phyloP scores from a whole-genome alignment of 306 rosid genomes.

The Adenanthera pavonina region DNA sequence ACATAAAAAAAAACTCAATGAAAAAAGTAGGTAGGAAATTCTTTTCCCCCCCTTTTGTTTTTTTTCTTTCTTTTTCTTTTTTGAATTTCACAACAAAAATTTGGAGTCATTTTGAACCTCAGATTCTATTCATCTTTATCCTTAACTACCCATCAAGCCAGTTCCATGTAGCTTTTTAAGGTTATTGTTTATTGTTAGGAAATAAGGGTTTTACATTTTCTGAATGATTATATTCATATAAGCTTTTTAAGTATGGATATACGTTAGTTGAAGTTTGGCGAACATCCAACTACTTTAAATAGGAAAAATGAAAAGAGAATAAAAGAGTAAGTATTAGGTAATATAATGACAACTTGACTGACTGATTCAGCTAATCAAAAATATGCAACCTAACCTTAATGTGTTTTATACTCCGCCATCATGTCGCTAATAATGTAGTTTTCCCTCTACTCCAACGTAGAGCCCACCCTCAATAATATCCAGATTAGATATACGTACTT shows the following conservation, averaged over 20 bases:
- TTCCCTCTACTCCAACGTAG: conserved; percentile 40
- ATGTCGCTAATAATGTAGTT: conserved; percentile 32
- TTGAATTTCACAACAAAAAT: background rate
- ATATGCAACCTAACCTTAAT: background rate
- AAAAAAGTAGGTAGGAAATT: too few relatives aligned
- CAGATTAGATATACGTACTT: conserved; percentile 5
- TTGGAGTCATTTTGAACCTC: background rate
- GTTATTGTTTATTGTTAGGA: background rate
- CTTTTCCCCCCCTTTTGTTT: too few relatives aligned
- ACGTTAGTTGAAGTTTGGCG: conserved; percentile 53
- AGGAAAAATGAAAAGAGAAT: conserved; percentile 8
- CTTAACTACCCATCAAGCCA: background rate
- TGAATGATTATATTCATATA: background rate
- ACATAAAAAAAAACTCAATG: too few relatives aligned
- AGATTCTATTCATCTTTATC: background rate
- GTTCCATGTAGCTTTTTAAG: background rate
- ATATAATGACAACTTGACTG: conserved; percentile 42
- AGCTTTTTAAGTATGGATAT: conserved; percentile 1
- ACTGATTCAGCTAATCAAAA: conserved; percentile 44
- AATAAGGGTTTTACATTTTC: background rate
- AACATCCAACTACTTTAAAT: conserved; percentile 51
- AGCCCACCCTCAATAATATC: conserved; percentile 28
- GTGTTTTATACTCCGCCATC: conserved; percentile 42
- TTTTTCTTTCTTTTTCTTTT: background rate
- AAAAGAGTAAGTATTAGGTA: conserved; percentile 42